phyloP scores from a whole-genome alignment of 1,284 basidiomycete species.

The Fomitopsis palustris region DNA sequence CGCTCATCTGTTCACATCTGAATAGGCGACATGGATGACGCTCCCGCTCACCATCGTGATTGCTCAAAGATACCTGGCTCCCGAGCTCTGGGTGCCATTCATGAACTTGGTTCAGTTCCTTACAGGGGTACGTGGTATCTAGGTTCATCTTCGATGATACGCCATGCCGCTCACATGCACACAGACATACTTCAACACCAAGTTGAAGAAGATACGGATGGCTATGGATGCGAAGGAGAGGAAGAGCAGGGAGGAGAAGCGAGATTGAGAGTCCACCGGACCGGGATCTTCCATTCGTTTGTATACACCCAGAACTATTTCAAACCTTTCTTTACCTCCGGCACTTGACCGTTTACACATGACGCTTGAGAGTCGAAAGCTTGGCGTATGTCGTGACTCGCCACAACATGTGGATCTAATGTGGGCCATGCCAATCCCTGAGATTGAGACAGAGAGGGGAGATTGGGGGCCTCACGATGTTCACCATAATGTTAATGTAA shows the following conservation, averaged over 20 bases:
- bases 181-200: constrained; percentile 72
- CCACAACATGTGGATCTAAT: background rate
- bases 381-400: background rate
- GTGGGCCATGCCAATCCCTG: background rate
- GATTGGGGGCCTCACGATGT: no score
- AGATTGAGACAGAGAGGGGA: background rate
- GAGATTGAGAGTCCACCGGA: constrained; percentile 21
- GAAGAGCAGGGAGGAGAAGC: constrained; percentile 43
- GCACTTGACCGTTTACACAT: background rate
- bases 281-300: background rate
- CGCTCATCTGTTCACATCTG: background rate
- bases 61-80: constrained; percentile 73
- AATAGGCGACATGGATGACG: constrained; percentile 69
- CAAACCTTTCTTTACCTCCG: background rate
- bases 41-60: constrained; percentile 69
- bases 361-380: background rate
- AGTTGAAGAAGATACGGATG: constrained; percentile 58
- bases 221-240: constrained; percentile 44
- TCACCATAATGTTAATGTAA: no score
- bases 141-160: background rate
- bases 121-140: constrained; percentile 54
- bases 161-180: background rate
- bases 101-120: constrained; percentile 69
- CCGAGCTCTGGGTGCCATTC: constrained; percentile 77
- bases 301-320: background rate